Evolutionary conservation across 257 asterid genomes (phyloP).

Genomic region (Solanum sitiens): DNA sequence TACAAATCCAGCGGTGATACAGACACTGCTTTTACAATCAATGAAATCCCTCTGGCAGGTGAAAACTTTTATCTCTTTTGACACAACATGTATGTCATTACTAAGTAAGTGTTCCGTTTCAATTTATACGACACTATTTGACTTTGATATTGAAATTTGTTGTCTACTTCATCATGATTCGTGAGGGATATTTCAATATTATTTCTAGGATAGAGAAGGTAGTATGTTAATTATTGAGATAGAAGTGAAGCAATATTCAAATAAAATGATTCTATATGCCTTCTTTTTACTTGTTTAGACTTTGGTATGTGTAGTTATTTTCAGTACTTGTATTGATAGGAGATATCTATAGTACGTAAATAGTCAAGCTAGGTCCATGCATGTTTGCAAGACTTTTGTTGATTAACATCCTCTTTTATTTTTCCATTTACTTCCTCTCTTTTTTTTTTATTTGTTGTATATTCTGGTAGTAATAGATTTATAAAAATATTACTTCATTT

Average conservation of each 20-base stretch:
- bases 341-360: not conserved
- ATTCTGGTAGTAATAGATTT: not conserved
- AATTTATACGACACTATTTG: too few species aligned
- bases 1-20: not conserved
- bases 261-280: not conserved
- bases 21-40: not conserved
- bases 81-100: not conserved
- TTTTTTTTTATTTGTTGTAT: not conserved
- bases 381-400: not conserved
- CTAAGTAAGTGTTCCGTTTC: too few species aligned
- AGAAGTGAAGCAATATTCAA: not conserved
- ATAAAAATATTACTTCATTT: not conserved
- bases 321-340: not conserved
- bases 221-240: not conserved
- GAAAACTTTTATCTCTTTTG: not conserved
- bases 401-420: not conserved
- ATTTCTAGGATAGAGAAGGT: not conserved
- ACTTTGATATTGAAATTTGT: rapidly evolving
- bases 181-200: not conserved
- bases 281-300: not conserved
- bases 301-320: not conserved
- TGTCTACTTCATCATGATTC: not conserved
- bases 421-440: not conserved
- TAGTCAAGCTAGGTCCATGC: not conserved
- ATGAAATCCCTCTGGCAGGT: not conserved